Base-by-base conservation (phyloP, 228 moss, liverwort and hornwort species). In the Sphagnum magellanicum region DNA sequence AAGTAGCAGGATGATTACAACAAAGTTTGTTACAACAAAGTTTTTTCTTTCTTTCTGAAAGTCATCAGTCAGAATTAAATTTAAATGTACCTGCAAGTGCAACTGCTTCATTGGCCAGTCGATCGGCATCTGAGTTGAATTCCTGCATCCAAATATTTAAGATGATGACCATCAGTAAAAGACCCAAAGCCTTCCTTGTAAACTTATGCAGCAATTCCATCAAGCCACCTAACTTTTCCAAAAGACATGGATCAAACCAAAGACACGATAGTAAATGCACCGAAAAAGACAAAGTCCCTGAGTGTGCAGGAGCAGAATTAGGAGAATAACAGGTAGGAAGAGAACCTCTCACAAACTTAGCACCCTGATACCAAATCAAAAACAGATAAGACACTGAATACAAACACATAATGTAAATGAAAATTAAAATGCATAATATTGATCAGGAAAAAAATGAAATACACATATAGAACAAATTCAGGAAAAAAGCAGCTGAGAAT, bases 31-130 rank as follows among this genome's bases (percentile, higher is more conserved):
- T 47, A 62, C 61, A 62, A 7, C 61, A 47, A 62, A 5, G 4
- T 62, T 14, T 10, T 62, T 57, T 32, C 46, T 63, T 8, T 63
- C 16, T 12, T n/a, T 63, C 1, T 14, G 17, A 65, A 65, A 14
- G 6, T 46, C 8, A 65, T 47, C 5, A 7, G 58, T 58, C 58
- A 58, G 10, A 58, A 14, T 58, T 58, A 4, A 58, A 9, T 58
- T 9, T 8, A 57, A 17, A 2, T 5, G 47, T 88, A 95, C 95
- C 95, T 70, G 88, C 82, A 74, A 89, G 78, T 32, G 71, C 72
- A 14, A 95, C 90, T 50, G 90, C 95, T 83, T 91, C 90, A 70
- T 95, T 95, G 52, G 91, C 95, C 71, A 95, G 66, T 59, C 71
- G 74, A 68, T 95, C 95, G 69, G 95, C 95, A 7, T 76, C 83